A percentile compares a stretch with the other conserved stretches of the same genome.
Evolutionary conservation across 2,329 filamentous ascomycete species (phyloP).

Genomic region (Aspergillus costaricaensis): DNA sequence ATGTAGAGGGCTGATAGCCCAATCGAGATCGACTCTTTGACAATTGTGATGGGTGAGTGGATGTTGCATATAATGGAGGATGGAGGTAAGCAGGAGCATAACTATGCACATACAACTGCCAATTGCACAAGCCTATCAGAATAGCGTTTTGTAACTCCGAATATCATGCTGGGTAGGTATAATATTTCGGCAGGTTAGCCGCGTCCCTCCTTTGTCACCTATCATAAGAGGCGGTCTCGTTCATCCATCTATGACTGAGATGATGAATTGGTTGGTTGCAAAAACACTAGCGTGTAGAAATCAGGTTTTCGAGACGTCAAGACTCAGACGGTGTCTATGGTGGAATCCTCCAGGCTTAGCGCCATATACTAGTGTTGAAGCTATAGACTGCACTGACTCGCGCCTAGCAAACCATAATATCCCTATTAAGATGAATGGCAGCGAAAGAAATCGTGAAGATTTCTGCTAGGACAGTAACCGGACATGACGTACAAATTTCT

Average conservation of each 20-base stretch:
- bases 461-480: not conserved
- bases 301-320: not conserved
- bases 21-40: not conserved
- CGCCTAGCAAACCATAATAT: not conserved
- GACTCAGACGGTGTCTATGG: not conserved
- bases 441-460: not conserved
- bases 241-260: not conserved
- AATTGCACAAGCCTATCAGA: too few species aligned
- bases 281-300: conserved; percentile 1
- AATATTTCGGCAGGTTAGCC: not conserved
- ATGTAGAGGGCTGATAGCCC: not conserved
- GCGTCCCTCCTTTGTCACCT: not conserved
- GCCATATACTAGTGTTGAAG: not conserved
- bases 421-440: not conserved
- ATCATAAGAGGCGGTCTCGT: not conserved
- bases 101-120: too few species aligned
- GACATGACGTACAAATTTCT: not conserved
- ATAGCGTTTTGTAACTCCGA: too few species aligned
- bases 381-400: conserved; percentile 1
- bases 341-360: not conserved
- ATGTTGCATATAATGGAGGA: not conserved
- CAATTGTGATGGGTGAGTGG: not conserved
- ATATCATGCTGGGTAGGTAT: too few species aligned
- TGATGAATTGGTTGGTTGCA: not conserved
- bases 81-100: too few species aligned